Conservation (phyloP, 2,329 filamentous ascomycete genomes). For the Parascedosporium putredinis region DNA sequence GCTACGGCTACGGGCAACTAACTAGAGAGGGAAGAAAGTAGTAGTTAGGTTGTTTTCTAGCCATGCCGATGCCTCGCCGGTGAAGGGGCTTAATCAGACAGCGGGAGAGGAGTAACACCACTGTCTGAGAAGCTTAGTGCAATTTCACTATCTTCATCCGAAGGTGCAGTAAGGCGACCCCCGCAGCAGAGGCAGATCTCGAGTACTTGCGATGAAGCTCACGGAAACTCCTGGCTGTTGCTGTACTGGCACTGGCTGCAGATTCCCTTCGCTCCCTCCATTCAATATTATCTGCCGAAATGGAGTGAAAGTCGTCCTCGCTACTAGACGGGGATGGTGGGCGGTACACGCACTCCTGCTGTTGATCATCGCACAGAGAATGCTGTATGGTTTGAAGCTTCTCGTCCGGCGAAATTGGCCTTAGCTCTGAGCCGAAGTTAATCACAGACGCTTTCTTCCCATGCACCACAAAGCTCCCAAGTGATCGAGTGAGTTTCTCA, state of each 20-base stretch:
- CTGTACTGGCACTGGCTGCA: conserved; percentile 53
- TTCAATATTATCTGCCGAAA: conserved; percentile 33
- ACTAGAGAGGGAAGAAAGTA: too few relatives aligned
- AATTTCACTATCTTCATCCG: conserved; percentile 50
- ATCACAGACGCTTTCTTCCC: conserved; percentile 97
- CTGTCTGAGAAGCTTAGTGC: conserved; percentile 52
- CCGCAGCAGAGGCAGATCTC: conserved; percentile 34
- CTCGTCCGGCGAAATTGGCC: conserved; percentile 65
- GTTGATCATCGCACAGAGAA: conserved; percentile 29
- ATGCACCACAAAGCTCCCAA: conserved; percentile 89
- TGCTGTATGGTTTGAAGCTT: conserved; percentile 54
- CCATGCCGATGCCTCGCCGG: too few relatives aligned
- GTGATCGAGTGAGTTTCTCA: conserved; percentile 65
- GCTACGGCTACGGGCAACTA: too few relatives aligned
- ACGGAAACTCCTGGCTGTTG: conserved; percentile 55
- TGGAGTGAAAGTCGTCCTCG: conserved; percentile 42
- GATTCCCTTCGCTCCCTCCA: conserved; percentile 47
- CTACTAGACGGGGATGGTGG: conserved; percentile 23
- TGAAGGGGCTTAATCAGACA: conserved; percentile 36
- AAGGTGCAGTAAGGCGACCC: conserved; percentile 35
- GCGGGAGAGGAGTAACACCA: conserved; percentile 42
- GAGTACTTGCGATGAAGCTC: conserved; percentile 52
- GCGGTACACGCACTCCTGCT: conserved; percentile 6
- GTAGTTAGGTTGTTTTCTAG: too few relatives aligned
- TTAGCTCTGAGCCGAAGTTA: conserved; percentile 88